Base-by-base conservation (phyloP, 345 rosid species). In the Alliaria petiolata region DNA sequence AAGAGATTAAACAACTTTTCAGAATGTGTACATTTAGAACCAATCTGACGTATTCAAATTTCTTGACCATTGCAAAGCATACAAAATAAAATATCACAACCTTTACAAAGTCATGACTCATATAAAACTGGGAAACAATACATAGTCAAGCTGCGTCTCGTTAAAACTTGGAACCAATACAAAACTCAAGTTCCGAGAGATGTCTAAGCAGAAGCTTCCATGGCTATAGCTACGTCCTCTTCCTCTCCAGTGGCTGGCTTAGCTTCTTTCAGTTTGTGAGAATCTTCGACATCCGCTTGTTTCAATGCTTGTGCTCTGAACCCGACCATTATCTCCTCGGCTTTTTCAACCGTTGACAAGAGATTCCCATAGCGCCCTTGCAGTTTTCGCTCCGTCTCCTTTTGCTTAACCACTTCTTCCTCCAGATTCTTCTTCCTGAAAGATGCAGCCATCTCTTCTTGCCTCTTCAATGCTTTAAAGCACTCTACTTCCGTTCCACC, bases 401-500 rank as follows among this genome's bases (percentile, higher is more conserved):
- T 92, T 56, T 92, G 99, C 83, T 92, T 95, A 76, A 85, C 80
- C 54, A 95, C 95, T 75, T 90, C 97, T 75, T 85, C 97, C 86
- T 92, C 81, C 52, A 95, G 76, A 72, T 83, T 79, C 72, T 84
- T 87, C 64, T 92, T 86, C 79, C 99, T 84, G 75, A 83, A 87
- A 42, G 91, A 76, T 30, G 98, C 97, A 40, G 98, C 96, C 68
- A 86, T 62, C 60, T 92, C 93, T 70, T 95, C 99, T 80, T 91
- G 99, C 81, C 89, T 95, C 79, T 95, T 95, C 71, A 92, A 85
- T 47, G 87, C 90, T 81, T 79, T 89, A 75, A 90, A 95, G 74
- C 97, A 95, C 77, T 90, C 96, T 0, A 95, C 89, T 70, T 95
- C 97, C 26, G 96, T 95, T 74, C 91, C 84, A 49, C 97, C 88